Conservation (phyloP, 2,329 filamentous ascomycete species). For the Aureobasidium subglaciale region DNA sequence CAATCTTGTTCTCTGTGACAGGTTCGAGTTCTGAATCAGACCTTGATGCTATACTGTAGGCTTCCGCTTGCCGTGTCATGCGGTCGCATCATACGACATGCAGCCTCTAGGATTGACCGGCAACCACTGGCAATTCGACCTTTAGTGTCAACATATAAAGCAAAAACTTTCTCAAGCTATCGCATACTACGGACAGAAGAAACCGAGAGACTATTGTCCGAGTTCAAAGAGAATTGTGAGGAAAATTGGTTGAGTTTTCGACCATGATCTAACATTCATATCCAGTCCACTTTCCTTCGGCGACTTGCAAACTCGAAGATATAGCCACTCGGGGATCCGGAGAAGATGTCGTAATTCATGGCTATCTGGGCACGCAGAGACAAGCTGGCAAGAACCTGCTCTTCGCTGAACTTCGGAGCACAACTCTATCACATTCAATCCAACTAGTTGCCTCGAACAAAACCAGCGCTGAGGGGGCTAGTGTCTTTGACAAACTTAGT, state of each 20-base stretch:
- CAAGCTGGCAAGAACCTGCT: constrained; percentile 62
- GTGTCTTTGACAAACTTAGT: constrained; percentile 31
- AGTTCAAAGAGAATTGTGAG: constrained; percentile 25
- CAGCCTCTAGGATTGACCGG: neutral
- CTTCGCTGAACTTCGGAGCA: constrained; percentile 56
- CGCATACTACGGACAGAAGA: neutral
- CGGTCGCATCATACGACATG: neutral
- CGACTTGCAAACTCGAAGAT: constrained; percentile 32
- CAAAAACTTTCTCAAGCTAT: neutral
- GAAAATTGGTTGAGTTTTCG: neutral
- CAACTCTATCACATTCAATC: constrained; percentile 30
- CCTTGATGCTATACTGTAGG: constrained; percentile 23
- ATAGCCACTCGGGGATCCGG: constrained; percentile 21
- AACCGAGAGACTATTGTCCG: constrained; percentile 13
- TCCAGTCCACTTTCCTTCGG: constrained; percentile 41
- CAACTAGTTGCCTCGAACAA: constrained; percentile 28
- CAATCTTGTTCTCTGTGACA: neutral
- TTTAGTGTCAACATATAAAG: neutral
- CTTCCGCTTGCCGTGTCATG: constrained; percentile 1
- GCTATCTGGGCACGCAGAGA: constrained; percentile 63
- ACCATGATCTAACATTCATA: neutral
- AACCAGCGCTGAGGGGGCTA: constrained; percentile 5
- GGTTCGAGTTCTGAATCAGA: neutral
- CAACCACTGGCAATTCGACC: neutral
- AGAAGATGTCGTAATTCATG: constrained; percentile 51